A percentile compares a stretch with the other conserved stretches of the same genome.
These are phyloP conservation scores for Physaria fendleri DNA, from an alignment of 345 rosid species.

Conservation along the genomic window DNA sequence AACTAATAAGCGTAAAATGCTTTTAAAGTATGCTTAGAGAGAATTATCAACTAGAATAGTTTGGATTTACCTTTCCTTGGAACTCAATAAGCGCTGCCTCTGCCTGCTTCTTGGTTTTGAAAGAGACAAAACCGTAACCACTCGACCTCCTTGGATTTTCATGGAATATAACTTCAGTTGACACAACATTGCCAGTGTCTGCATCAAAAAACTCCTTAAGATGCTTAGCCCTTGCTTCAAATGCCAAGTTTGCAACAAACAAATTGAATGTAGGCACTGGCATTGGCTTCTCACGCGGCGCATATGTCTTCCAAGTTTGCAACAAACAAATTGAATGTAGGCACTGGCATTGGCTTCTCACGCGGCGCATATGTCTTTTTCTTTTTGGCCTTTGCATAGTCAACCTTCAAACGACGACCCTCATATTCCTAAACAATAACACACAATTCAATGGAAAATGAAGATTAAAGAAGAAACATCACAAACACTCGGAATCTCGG, in stretches of 20 bases:
- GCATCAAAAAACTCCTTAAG: conserved; percentile 58
- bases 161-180: conserved; percentile 61
- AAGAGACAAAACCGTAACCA: conserved; percentile 78
- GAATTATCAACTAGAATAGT: not conserved
- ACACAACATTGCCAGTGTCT: conserved; percentile 45
- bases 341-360: no score
- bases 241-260: conserved; percentile 65
- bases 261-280: conserved; percentile 48
- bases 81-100: conserved; percentile 54
- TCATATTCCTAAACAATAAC: conserved; percentile 49
- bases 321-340: no score
- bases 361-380: no score
- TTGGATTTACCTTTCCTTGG: conserved; percentile 60
- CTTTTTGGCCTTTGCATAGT: conserved; percentile 53
- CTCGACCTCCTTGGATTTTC: conserved; percentile 70
- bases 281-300: conserved; percentile 34
- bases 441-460: not conserved
- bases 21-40: not conserved
- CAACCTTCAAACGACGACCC: conserved; percentile 55
- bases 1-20: conserved; percentile 2
- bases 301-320: conserved; percentile 39
- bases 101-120: conserved; percentile 68
- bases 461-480: not conserved
- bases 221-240: conserved; percentile 57
- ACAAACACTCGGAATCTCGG: not conserved